Conservation (phyloP, 2,329 filamentous ascomycete genomes). For the Fusarium veterinarium region DNA sequence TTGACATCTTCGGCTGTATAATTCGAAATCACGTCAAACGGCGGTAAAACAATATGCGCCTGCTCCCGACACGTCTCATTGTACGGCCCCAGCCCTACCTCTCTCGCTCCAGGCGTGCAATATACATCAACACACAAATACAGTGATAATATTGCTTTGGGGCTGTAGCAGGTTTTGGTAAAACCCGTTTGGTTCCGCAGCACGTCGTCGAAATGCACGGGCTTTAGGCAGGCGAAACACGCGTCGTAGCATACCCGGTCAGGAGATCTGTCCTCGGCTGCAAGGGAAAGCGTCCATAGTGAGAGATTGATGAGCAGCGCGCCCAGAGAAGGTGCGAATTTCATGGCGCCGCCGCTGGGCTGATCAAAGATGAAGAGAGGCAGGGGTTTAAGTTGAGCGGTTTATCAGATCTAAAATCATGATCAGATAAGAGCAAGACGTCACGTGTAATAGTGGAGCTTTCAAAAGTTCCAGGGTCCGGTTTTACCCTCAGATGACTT, state of each 20-base stretch:
- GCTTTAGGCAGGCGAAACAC: slow-evolving; percentile 46
- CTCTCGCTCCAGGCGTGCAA: slow-evolving; percentile 46
- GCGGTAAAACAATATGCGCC: slow-evolving; percentile 46
- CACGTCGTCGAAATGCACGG: slow-evolving; percentile 49
- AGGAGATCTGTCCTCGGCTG: slow-evolving; percentile 12
- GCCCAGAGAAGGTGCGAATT: slow-evolving; percentile 1
- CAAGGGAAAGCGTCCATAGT: not conserved
- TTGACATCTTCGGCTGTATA: slow-evolving; percentile 51
- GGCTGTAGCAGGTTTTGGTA: slow-evolving; percentile 47
- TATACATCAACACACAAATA: slow-evolving; percentile 53
- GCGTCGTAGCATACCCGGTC: slow-evolving; percentile 49
- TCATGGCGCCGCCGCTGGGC: slow-evolving; percentile 33
- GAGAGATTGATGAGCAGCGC: not conserved
- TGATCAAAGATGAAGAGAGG: not conserved
- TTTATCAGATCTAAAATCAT: slow-evolving; percentile 40
- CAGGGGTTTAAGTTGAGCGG: slow-evolving; percentile 1
- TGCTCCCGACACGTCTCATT: slow-evolving; percentile 51
- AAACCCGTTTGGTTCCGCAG: slow-evolving; percentile 30
- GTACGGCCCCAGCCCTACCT: slow-evolving; percentile 41
- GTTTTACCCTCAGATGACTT: not conserved
- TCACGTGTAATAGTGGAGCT: slow-evolving; percentile 4
- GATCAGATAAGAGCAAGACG: slow-evolving; percentile 41
- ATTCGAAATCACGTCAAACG: slow-evolving; percentile 49
- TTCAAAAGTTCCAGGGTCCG: not conserved
- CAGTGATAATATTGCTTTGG: slow-evolving; percentile 46